Percentiles rank a stretch among this genome's conserved stretches.
phyloP scores from a whole-genome alignment of 331 rosid genomes.

The Pyracantha coccinea region DNA sequence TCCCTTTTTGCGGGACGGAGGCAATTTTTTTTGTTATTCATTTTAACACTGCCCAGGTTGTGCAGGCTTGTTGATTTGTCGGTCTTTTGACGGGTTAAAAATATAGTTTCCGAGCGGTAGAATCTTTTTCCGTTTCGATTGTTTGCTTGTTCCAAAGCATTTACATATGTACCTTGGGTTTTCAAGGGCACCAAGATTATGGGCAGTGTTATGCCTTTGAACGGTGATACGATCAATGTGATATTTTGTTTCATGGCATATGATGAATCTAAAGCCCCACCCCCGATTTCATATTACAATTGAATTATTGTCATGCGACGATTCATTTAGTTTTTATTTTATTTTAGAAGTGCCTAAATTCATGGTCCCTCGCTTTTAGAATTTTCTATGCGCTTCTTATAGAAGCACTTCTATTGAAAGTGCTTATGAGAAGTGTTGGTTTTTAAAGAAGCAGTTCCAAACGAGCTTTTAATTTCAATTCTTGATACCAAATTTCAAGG shows the following conservation, averaged over 20 bases:
- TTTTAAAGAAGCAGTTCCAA: too few species aligned
- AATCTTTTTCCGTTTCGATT: not conserved
- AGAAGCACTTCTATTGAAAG: too few species aligned
- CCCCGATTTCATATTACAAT: too few species aligned
- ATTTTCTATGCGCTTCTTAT: too few species aligned
- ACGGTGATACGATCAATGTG: not conserved
- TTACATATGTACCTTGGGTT: not conserved
- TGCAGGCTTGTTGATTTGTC: conserved; percentile 1
- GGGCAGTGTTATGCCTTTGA: not conserved
- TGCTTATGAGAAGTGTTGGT: too few species aligned
- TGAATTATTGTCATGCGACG: too few species aligned
- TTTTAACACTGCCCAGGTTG: not conserved
- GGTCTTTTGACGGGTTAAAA: not conserved
- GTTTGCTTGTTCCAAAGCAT: conserved; percentile 4
- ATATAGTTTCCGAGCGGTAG: not conserved
- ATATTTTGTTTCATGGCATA: not conserved
- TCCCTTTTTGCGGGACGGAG: conserved; percentile 7
- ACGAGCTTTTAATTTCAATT: too few species aligned
- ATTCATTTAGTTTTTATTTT: too few species aligned
- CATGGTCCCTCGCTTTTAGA: too few species aligned
- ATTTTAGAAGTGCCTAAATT: too few species aligned
- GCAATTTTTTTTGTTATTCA: not conserved
- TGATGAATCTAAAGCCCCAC: too few species aligned
- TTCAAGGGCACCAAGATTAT: not conserved
- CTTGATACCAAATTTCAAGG: too few species aligned